Evolutionary conservation across 768 basidiomycete genomes (phyloP), one percentile per base, ranked within the genome.

Genomic region (Russula sp.): DNA sequence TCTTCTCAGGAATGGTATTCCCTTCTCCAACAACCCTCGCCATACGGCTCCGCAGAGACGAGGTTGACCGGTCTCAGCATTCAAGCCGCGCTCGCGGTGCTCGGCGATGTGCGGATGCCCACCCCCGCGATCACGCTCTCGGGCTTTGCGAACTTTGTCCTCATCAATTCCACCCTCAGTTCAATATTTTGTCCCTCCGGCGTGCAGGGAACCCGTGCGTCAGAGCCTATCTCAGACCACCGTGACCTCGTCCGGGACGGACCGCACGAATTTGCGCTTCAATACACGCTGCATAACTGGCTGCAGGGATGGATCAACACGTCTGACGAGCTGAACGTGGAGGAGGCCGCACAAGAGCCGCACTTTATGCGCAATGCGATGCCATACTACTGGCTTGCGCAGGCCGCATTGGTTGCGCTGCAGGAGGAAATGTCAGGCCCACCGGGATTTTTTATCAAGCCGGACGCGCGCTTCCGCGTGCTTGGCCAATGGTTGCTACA

Each of bases 371-470:
- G 52, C 16, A 68, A 69, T 35, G 77, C 76, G 7, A 68, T 81
- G 18, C 81, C 82, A 2, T 81, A 82, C 69, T 83, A 81, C 63
- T 83, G 82, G 82, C 77, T 84, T 10, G 81, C 78, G 10, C 77
- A 82, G 66, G 75, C 80, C 35, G 76, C 80, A 6, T 70, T 82
- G 35, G 64, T 78, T 47, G 78, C 77, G 16, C 70, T 77, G 57
- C 79, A 81, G 65, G 78, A 80, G 48, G 77, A 74, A n/a, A 56
- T 77, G 76, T 78, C 64, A 7, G 32, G 63, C 11, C 53, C 47
- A 73, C 66, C 54, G 67, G 70, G 52, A 16, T 49, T 57, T 14
- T 62, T 58, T 31, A 27, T 66, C 39, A 18, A 55, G 8, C 65
- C 67, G 9, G 65, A 66, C n/a, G 54, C 32, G 16, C 65, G 67